These are phyloP conservation scores for Cyberlindnera meyerae DNA, from an alignment of 805 yeast genomes.

Conservation along the genomic window DNA sequence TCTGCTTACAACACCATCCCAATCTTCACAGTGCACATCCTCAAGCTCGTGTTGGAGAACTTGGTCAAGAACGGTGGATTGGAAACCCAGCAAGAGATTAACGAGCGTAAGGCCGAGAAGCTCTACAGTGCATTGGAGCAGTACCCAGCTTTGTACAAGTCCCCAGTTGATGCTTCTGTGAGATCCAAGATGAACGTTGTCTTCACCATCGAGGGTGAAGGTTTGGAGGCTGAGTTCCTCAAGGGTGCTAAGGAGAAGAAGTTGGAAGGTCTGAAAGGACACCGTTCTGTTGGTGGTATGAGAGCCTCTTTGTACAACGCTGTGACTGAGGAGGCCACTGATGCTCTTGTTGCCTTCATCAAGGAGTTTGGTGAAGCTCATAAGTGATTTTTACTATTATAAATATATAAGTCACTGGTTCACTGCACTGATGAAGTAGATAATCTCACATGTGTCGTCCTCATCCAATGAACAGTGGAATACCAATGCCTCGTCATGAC, in stretches of 20 bases:
- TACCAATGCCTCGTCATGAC: constrained; percentile 54
- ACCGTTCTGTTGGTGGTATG: constrained; percentile 95
- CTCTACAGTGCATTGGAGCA: constrained; percentile 64
- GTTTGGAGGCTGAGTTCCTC: constrained; percentile 64
- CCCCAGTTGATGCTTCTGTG: constrained; percentile 57
- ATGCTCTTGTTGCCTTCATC: constrained; percentile 10
- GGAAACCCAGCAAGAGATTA: constrained; percentile 48
- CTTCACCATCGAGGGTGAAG: constrained; percentile 66
- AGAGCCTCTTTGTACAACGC: constrained; percentile 93
- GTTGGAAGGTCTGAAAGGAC: constrained; percentile 85
- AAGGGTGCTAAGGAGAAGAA: constrained; percentile 54
- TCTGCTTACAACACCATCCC: constrained; percentile 96
- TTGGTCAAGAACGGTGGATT: constrained; percentile 72
- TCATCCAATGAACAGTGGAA: constrained; percentile 65
- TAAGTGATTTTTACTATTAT: constrained; percentile 24
- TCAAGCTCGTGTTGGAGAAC: constrained; percentile 68
- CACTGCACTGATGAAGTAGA: constrained; percentile 47
- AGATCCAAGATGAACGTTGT: constrained; percentile 94
- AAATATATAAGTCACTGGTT: constrained; percentile 14
- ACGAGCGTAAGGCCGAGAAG: constrained; percentile 55
- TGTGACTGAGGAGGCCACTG: constrained; percentile 36
- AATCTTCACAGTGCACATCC: constrained; percentile 82
- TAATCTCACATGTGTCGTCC: constrained; percentile 57
- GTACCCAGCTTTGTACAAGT: constrained; percentile 56
- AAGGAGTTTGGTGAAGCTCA: constrained; percentile 32